These are phyloP conservation scores for Volvox carteri DNA, from an alignment of 163 green algal genomes.

Conservation along the genomic window DNA sequence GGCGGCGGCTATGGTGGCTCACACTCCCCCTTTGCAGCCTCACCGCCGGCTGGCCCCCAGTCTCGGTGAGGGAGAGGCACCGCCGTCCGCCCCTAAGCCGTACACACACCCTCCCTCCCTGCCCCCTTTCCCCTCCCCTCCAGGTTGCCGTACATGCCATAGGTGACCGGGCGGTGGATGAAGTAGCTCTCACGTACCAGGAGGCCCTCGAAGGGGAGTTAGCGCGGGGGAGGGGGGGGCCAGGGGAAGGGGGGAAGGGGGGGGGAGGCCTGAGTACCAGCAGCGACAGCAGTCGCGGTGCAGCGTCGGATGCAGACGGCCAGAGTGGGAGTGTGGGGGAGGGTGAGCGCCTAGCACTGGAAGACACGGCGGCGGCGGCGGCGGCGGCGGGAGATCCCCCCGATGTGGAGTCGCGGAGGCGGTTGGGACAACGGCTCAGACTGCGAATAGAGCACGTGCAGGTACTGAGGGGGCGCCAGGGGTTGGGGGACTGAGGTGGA, in stretches of 20 bases:
- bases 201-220: slow-evolving; percentile 7
- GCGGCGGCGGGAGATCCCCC: neutral
- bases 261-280: no score
- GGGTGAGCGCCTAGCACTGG: no score
- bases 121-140: neutral
- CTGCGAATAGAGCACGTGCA: slow-evolving; percentile 64
- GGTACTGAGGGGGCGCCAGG: slow-evolving; percentile 17
- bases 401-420: neutral
- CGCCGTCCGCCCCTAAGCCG: neutral
- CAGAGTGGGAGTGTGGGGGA: no score
- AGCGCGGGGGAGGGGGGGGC: neutral
- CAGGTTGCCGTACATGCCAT: slow-evolving; percentile 86
- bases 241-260: neutral
- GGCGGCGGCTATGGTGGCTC: no score
- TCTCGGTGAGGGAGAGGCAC: no score
- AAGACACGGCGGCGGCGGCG: no score
- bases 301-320: no score
- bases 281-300: no score
- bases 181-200: slow-evolving; percentile 66
- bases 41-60: no score
- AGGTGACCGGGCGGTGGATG: slow-evolving; percentile 82
- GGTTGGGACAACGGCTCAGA: slow-evolving; percentile 11
- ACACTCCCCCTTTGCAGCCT: no score
- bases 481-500: neutral
- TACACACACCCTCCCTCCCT: neutral